Conservation (phyloP, 1,284 basidiomycete species). For the Trichosporon sp. region DNA sequence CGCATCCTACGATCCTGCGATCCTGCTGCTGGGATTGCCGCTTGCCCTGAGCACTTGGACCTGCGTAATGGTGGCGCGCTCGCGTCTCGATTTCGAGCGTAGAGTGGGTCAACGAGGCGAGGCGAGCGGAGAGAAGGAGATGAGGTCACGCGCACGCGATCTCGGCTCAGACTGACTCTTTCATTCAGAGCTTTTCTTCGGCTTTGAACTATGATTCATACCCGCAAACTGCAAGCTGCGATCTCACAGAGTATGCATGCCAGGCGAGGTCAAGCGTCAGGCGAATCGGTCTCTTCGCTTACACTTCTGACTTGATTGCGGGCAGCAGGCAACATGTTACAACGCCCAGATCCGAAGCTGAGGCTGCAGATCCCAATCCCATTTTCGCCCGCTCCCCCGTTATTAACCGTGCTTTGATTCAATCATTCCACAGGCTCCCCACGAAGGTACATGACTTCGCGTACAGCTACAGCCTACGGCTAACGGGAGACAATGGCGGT, state of each 20-base stretch:
- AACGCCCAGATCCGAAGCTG: not conserved
- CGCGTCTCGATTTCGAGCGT: not conserved
- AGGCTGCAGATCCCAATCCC: not conserved
- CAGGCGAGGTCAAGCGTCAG: too few relatives aligned
- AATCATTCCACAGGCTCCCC: not conserved
- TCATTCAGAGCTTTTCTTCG: not conserved
- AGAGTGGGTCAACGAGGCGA: not conserved
- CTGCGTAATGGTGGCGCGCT: not conserved
- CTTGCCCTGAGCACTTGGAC: not conserved
- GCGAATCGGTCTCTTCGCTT: too few relatives aligned
- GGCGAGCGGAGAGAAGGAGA: too few relatives aligned
- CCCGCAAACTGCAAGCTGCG: too few relatives aligned
- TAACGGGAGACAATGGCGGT: not conserved
- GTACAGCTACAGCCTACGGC: too few relatives aligned
- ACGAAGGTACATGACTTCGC: not conserved
- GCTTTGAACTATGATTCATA: not conserved
- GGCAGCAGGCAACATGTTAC: not conserved
- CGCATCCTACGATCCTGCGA: too few relatives aligned
- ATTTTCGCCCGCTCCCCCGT: too few relatives aligned
- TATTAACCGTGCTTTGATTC: not conserved
- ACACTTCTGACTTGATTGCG: too few relatives aligned
- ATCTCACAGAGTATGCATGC: too few relatives aligned
- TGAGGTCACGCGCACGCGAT: slow-evolving; percentile 3
- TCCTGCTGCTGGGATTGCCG: too few relatives aligned
- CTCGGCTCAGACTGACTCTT: not conserved